A percentile compares a stretch with the other conserved stretches of the same genome.
Evolutionary conservation across 1,139 yeast genomes (phyloP).

Genomic region (Saccharomyces hybrid): DNA sequence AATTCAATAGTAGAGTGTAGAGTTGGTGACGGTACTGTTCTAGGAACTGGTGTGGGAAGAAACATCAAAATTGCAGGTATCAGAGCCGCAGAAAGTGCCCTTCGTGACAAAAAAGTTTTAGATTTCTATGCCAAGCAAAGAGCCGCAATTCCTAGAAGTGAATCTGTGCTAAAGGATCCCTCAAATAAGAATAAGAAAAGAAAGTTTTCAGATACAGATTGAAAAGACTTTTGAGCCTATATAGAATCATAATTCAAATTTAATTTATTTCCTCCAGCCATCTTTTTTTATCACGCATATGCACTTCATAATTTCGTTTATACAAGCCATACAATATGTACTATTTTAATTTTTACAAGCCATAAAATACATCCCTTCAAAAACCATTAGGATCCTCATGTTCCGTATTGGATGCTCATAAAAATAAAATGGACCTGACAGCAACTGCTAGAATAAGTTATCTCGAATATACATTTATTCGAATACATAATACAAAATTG

Average conservation of each 20-base stretch:
- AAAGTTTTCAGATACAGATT: neutral
- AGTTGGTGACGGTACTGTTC: slow-evolving; percentile 52
- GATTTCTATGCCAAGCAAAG: slow-evolving; percentile 59
- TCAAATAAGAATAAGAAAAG: neutral
- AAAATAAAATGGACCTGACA: neutral
- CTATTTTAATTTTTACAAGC: neutral
- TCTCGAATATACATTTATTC: neutral
- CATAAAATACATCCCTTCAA: neutral
- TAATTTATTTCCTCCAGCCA: neutral
- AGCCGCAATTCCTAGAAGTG: slow-evolving; percentile 53
- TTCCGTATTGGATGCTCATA: neutral
- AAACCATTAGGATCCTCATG: neutral
- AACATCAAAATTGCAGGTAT: slow-evolving; percentile 61
- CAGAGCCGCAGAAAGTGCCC: slow-evolving; percentile 64
- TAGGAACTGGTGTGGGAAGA: slow-evolving; percentile 59
- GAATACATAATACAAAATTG: neutral
- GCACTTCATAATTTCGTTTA: neutral
- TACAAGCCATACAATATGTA: neutral
- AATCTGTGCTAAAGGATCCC: slow-evolving; percentile 29
- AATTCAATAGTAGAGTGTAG: slow-evolving; percentile 56
- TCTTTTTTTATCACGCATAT: neutral
- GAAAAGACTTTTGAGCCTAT: neutral
- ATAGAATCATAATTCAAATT: neutral
- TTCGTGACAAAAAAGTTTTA: slow-evolving; percentile 49
- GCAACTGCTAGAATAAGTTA: neutral